Evolutionary conservation across 1,284 basidiomycete genomes (phyloP).

Genomic region (Trichosporon sp.): DNA sequence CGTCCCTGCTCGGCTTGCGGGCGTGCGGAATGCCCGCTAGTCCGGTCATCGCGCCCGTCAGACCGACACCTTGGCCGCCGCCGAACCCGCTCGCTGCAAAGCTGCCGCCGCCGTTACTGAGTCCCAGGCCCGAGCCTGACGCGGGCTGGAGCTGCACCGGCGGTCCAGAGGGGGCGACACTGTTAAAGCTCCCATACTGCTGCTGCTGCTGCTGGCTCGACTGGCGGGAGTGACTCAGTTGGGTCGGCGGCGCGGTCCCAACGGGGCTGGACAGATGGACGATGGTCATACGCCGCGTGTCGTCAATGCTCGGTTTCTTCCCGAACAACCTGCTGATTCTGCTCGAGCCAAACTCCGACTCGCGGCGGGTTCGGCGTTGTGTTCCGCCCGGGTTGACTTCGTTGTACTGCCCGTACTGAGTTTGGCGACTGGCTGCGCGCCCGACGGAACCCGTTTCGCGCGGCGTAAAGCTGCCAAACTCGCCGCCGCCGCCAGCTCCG

Average conservation of each 20-base stretch:
- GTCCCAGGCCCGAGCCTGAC: not conserved
- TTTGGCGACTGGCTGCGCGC: not conserved
- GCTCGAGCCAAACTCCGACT: not conserved
- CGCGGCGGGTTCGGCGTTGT: conserved; percentile 5
- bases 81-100: not conserved
- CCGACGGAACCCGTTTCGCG: not conserved
- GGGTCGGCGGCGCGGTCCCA: conserved; percentile 25
- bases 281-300: conserved; percentile 25
- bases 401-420: conserved; percentile 5
- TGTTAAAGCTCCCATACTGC: not conserved
- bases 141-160: not conserved
- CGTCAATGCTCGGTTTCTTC: conserved; percentile 14
- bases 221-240: not conserved
- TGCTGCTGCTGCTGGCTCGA: not conserved
- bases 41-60: not conserved
- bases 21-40: conserved; percentile 16
- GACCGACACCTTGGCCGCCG: not conserved
- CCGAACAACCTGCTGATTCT: not conserved
- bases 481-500: not conserved
- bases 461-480: not conserved
- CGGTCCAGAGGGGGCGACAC: not conserved
- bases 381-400: not conserved
- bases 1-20: not conserved
- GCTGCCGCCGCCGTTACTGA: not conserved
- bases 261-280: conserved; percentile 29